Percentiles rank a stretch among this genome's conserved stretches.
Evolutionary conservation across 495 filamentous ascomycete genomes (phyloP).

Genomic region (Daldinia caldariorum): DNA sequence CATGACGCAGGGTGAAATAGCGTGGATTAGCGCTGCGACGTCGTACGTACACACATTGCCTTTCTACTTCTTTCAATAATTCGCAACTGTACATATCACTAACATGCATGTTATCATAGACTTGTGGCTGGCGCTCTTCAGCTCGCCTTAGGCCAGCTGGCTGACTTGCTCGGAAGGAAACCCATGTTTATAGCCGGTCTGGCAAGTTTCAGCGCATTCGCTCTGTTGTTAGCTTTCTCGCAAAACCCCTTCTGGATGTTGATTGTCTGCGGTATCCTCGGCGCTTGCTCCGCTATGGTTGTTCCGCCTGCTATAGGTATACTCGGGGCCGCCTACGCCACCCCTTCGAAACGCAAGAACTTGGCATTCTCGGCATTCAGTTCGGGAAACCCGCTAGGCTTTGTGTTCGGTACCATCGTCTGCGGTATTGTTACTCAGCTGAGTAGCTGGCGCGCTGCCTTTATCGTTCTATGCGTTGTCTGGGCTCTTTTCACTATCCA

Average conservation of each 20-base stretch:
- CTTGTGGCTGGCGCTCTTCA: constrained; percentile 73
- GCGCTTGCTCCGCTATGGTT: constrained; percentile 68
- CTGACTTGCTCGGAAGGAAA: constrained; percentile 74
- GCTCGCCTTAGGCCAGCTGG: constrained; percentile 72
- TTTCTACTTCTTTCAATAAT: neutral
- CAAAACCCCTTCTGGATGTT: constrained; percentile 71
- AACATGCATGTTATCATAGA: constrained; percentile 46
- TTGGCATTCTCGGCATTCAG: constrained; percentile 75
- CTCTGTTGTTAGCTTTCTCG: constrained; percentile 68
- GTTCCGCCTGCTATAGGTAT: constrained; percentile 75
- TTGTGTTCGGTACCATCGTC: constrained; percentile 72
- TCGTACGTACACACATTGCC: constrained; percentile 54
- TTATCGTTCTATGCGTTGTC: constrained; percentile 69
- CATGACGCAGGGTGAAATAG: constrained; percentile 75
- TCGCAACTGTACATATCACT: neutral
- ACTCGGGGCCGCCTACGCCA: constrained; percentile 69
- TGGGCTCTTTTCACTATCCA: constrained; percentile 67
- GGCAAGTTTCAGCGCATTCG: constrained; percentile 65
- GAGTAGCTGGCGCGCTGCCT: constrained; percentile 71
- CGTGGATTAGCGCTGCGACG: constrained; percentile 74
- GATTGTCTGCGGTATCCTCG: constrained; percentile 70
- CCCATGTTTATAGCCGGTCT: constrained; percentile 69
- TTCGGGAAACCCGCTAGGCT: constrained; percentile 76
- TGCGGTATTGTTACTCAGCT: constrained; percentile 69
- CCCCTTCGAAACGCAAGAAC: constrained; percentile 73